Percentiles rank a stretch among this genome's conserved stretches.
These are phyloP conservation scores for Thinopyrum elongatum DNA, from an alignment of 176 grass and related monocot genomes.

Conservation along the genomic window DNA sequence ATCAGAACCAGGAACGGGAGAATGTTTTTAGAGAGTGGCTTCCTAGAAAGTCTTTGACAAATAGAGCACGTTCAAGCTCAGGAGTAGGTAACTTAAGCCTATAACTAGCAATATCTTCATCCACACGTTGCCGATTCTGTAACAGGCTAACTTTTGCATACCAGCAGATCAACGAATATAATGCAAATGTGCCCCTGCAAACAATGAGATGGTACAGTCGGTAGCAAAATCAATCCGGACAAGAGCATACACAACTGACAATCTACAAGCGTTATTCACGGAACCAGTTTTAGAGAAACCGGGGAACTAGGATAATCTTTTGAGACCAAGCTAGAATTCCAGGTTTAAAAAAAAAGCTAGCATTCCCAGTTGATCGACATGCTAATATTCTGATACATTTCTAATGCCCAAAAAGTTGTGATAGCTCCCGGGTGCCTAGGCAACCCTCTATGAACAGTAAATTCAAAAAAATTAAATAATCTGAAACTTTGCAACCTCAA, in stretches of 20 bases:
- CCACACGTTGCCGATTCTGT: slow-evolving; percentile 83
- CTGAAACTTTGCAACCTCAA: too few species aligned
- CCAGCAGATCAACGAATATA: slow-evolving; percentile 36
- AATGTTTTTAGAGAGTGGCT: slow-evolving; percentile 55
- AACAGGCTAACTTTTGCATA: neutral
- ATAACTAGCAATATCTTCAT: slow-evolving; percentile 85
- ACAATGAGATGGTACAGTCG: neutral
- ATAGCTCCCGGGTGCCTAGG: too few species aligned
- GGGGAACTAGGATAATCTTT: too few species aligned
- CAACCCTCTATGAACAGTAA: too few species aligned
- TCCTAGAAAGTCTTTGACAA: slow-evolving; percentile 77
- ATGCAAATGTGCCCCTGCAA: neutral
- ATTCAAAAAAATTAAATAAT: too few species aligned
- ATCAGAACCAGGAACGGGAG: slow-evolving; percentile 86
- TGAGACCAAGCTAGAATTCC: too few species aligned
- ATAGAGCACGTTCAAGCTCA: slow-evolving; percentile 75
- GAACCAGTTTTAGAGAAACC: neutral
- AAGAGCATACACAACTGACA: neutral
- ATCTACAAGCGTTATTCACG: neutral
- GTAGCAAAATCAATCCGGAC: neutral
- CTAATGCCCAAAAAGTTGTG: too few species aligned
- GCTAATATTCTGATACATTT: too few species aligned
- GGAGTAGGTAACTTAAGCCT: slow-evolving; percentile 78
- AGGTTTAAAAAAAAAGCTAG: too few species aligned
- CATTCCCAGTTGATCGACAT: too few species aligned